Percentiles rank a stretch among this genome's conserved stretches.
Conservation (phyloP, 192 early-diverging fungal genomes). For the Chytriomyces sp. region DNA sequence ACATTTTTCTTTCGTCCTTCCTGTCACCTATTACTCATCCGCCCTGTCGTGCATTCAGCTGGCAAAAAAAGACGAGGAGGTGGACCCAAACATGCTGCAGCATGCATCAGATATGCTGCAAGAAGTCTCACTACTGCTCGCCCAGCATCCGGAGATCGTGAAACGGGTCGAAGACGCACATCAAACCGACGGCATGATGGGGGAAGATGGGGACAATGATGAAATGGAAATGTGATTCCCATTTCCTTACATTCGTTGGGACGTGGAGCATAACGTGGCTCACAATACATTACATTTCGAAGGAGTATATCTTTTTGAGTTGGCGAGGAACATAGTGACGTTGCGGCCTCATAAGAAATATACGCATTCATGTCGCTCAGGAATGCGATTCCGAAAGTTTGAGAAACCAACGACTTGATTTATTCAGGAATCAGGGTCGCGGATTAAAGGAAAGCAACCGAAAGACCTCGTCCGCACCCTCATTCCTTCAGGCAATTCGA, state of each 20-base stretch:
- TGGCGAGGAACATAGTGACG: no score
- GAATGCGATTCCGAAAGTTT: no score
- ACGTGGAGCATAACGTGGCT: no score
- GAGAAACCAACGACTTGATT: no score
- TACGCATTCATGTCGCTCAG: no score
- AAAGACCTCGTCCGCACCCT: no score
- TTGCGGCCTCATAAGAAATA: no score
- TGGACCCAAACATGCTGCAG: conserved; percentile 21
- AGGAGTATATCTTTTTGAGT: no score
- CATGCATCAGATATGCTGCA: conserved; percentile 21
- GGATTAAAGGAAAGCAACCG: no score
- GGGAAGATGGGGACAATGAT: conserved; percentile 50
- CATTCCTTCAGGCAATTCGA: not conserved
- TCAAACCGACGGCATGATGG: conserved; percentile 48
- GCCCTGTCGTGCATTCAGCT: not conserved
- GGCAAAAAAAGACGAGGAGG: conserved; percentile 28
- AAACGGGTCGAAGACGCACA: conserved; percentile 42
- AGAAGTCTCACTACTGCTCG: conserved; percentile 39
- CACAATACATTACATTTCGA: no score
- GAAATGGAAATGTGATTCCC: conserved; percentile 40
- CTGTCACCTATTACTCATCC: not conserved
- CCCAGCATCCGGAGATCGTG: conserved; percentile 56
- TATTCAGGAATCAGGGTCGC: no score
- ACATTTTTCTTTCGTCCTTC: conserved; percentile 2
- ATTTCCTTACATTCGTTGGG: not conserved